Conservation (phyloP, 2,329 filamentous ascomycete species). For the Xylariales sp. region DNA sequence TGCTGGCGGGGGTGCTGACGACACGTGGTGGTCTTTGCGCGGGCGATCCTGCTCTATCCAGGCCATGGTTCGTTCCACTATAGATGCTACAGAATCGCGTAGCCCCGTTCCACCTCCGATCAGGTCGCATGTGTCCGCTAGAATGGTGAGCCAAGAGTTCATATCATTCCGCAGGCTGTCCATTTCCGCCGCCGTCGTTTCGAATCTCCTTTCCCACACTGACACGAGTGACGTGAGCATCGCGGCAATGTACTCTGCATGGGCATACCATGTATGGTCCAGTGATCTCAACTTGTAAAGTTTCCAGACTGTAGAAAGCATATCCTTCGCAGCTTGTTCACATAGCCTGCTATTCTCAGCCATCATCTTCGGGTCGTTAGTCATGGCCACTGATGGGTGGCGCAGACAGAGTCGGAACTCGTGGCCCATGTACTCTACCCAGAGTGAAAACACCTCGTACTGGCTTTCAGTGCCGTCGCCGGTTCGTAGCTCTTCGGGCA, state of each 20-base stretch:
- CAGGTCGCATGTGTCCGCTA: conserved; percentile 62
- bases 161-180: conserved; percentile 61
- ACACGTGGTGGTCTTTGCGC: no score
- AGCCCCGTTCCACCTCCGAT: conserved; percentile 49
- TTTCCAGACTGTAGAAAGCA: conserved; percentile 56
- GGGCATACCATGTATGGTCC: conserved; percentile 75
- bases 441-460: conserved; percentile 43
- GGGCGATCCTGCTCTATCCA: conserved; percentile 49
- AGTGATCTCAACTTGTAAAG: conserved; percentile 62
- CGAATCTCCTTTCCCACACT: conserved; percentile 61
- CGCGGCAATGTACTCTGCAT: conserved; percentile 67
- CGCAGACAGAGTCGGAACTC: conserved; percentile 58
- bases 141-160: conserved; percentile 63
- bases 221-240: conserved; percentile 70
- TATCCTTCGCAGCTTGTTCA: conserved; percentile 59
- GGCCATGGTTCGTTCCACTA: conserved; percentile 46
- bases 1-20: conserved; percentile 14
- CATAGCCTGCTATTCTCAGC: conserved; percentile 62
- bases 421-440: conserved; percentile 47
- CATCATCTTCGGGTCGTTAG: conserved; percentile 48
- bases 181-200: conserved; percentile 55
- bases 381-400: conserved; percentile 57
- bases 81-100: conserved; percentile 37
- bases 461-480: conserved; percentile 38
- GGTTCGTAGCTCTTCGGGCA: conserved; percentile 56